Conservation (phyloP, 106 monocot species). For the Phalaenopsis equestris region DNA sequence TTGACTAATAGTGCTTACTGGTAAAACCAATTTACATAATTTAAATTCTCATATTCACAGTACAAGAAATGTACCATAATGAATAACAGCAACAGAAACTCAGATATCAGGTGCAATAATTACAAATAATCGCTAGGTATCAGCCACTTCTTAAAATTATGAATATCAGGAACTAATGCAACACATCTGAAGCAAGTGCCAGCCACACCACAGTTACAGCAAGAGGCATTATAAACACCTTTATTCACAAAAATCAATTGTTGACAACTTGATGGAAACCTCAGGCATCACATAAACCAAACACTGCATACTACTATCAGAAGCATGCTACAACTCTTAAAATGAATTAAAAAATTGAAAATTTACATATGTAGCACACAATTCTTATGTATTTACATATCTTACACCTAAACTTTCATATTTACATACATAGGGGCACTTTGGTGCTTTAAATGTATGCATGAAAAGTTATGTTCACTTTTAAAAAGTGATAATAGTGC, state of each 20-base stretch:
- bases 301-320: background rate
- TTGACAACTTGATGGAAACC: background rate
- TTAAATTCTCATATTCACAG: background rate
- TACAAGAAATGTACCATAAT: background rate
- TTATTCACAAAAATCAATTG: background rate
- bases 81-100: too few species aligned
- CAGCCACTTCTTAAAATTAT: background rate
- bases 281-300: background rate
- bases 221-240: background rate
- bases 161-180: background rate
- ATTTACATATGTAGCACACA: too few species aligned
- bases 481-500: too few species aligned
- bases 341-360: too few species aligned
- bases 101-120: too few species aligned
- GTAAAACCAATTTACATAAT: background rate
- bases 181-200: background rate
- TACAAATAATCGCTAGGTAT: background rate
- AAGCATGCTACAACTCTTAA: background rate
- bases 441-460: too few species aligned
- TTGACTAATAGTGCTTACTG: too few species aligned
- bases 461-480: too few species aligned
- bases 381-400: too few species aligned
- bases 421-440: too few species aligned
- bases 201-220: background rate
- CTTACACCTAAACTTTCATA: too few species aligned